Percentiles rank a stretch among this genome's conserved stretches.
phyloP scores from a whole-genome alignment of 2,329 filamentous ascomycete species.

The Microsporum canis region DNA sequence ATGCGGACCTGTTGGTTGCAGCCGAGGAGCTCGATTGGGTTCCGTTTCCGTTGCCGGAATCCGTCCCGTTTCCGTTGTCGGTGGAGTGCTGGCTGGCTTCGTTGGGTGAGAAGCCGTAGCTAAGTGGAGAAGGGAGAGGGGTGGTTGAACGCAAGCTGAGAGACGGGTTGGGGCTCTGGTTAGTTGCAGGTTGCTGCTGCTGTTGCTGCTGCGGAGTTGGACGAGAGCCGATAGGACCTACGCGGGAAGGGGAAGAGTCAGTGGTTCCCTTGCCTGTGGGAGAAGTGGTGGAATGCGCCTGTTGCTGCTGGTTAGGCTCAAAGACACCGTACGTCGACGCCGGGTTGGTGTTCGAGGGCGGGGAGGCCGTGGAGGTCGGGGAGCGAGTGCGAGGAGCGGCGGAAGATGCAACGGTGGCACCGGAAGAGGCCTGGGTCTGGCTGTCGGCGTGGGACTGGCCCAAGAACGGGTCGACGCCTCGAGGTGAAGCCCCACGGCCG shows the following conservation, averaged over 20 bases:
- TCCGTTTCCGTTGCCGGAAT: slow-evolving; percentile 22
- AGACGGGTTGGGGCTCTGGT: slow-evolving; percentile 42
- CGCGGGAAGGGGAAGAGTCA: slow-evolving; percentile 62
- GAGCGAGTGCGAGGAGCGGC: slow-evolving; percentile 44
- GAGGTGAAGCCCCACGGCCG: slow-evolving; percentile 65
- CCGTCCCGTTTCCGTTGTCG: slow-evolving; percentile 21
- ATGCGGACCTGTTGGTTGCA: slow-evolving; percentile 47
- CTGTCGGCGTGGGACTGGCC: slow-evolving; percentile 36
- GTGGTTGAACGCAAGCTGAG: slow-evolving; percentile 77
- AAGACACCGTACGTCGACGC: slow-evolving; percentile 48
- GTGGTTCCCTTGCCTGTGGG: slow-evolving; percentile 63
- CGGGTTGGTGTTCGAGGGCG: slow-evolving; percentile 45
- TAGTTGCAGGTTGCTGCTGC: slow-evolving; percentile 12
- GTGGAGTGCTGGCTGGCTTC: slow-evolving; percentile 27
- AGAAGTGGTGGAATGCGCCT: slow-evolving; percentile 65
- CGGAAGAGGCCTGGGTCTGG: slow-evolving; percentile 34
- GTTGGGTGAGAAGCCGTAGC: slow-evolving; percentile 55
- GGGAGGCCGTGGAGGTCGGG: slow-evolving; percentile 66
- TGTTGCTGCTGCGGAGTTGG: slow-evolving; percentile 34
- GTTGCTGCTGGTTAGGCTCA: slow-evolving; percentile 43
- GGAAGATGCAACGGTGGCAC: slow-evolving; percentile 32
- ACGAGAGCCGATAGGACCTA: slow-evolving; percentile 88
- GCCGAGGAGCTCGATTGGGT: slow-evolving; percentile 48
- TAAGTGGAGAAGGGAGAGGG: slow-evolving; percentile 78
- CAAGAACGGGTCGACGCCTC: slow-evolving; percentile 62